Evolutionary conservation across 2,329 filamentous ascomycete species (phyloP).

Genomic region (Ilyonectria mors-panacis): DNA sequence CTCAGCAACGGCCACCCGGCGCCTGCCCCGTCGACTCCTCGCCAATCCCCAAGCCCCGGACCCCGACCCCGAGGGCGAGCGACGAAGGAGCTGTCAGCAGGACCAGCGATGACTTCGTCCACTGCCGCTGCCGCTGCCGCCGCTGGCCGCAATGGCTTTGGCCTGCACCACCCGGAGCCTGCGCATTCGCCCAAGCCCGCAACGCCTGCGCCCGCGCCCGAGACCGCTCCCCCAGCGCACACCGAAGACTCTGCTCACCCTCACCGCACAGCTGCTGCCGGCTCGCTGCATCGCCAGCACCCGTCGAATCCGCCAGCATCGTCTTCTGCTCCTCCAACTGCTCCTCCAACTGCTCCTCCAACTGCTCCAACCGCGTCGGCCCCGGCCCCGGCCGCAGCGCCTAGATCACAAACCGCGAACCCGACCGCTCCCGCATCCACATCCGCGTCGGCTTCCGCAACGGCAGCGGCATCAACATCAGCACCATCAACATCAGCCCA

Average conservation of each 20-base stretch:
- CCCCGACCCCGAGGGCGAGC: constrained; percentile 47
- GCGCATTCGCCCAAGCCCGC: constrained; percentile 41
- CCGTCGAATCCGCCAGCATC: constrained; percentile 5
- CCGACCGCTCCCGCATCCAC: constrained; percentile 31
- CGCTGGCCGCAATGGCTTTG: constrained; percentile 54
- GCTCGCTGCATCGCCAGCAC: constrained; percentile 11
- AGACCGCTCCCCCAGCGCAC: constrained; percentile 33
- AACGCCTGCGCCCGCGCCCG: constrained; percentile 30
- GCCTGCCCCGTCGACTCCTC: constrained; percentile 20
- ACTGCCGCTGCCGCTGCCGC: constrained; percentile 44
- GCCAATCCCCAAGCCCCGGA: constrained; percentile 39
- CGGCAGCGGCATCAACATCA: constrained; percentile 27
- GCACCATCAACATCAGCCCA: constrained; percentile 26
- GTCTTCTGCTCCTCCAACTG: constrained; percentile 7
- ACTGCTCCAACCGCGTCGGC: constrained; percentile 22
- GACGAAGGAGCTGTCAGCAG: constrained; percentile 70
- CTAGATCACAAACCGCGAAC: constrained; percentile 35
- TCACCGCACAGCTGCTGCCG: constrained; percentile 31
- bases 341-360: background rate
- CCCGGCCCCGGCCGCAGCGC: constrained; percentile 27
- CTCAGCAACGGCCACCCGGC: constrained; percentile 29
- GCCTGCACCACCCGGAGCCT: constrained; percentile 41
- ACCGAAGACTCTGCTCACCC: constrained; percentile 28
- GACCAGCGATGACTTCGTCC: constrained; percentile 75
- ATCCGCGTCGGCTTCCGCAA: constrained; percentile 28